Conservation (phyloP, 768 basidiomycete species). For the Tephrocybe sp. region DNA sequence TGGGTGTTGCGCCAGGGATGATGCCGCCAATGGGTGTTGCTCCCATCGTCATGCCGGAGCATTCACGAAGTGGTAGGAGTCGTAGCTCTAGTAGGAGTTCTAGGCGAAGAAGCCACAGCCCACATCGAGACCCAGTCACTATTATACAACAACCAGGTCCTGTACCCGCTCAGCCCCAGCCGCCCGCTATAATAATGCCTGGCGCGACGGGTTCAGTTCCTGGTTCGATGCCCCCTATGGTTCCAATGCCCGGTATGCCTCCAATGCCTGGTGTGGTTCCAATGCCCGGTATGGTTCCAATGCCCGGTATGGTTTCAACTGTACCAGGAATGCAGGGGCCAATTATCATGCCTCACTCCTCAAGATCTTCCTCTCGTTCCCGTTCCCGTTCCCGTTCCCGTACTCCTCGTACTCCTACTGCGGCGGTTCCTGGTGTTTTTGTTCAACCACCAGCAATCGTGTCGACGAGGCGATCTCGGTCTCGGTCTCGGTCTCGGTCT, state of each 20-base stretch:
- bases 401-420: no score
- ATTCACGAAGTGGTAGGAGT: neutral
- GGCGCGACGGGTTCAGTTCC: neutral
- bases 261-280: neutral
- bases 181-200: neutral
- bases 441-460: no score
- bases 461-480: neutral
- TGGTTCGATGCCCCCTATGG: neutral
- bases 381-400: constrained; percentile 2
- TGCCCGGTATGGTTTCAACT: neutral
- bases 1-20: neutral
- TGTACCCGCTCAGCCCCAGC: neutral
- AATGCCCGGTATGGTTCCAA: neutral
- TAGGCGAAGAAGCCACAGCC: neutral
- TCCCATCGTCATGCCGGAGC: neutral
- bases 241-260: neutral
- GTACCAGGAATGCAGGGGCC: neutral
- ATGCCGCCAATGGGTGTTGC: neutral
- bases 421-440: no score
- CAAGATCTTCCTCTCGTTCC: constrained; percentile 7
- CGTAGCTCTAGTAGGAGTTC: constrained; percentile 3
- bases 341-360: constrained; percentile 2
- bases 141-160: neutral
- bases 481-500: constrained; percentile 23
- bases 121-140: neutral